Conservation (phyloP, 169 alveolate species). For the Cryptosporidium muris region DNA sequence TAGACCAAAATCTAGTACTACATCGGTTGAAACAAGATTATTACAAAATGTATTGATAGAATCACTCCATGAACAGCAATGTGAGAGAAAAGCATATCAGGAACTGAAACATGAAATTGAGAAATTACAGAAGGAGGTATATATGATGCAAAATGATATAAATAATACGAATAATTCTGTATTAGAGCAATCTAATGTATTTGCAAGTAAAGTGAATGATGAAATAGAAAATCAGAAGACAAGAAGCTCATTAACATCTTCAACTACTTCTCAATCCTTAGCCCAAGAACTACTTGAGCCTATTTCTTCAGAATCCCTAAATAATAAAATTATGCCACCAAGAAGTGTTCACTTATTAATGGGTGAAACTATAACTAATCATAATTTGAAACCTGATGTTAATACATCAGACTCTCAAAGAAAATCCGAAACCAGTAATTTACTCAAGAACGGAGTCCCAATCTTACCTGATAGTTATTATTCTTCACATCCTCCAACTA, state of each 20-base stretch:
- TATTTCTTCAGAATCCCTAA: neutral
- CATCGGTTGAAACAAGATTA: slow-evolving; percentile 10
- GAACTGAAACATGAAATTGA: slow-evolving; percentile 45
- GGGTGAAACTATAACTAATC: slow-evolving; percentile 52
- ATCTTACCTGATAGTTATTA: too few relatives aligned
- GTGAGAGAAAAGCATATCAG: slow-evolving; percentile 39
- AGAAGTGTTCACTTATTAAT: slow-evolving; percentile 62
- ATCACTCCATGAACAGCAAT: slow-evolving; percentile 38
- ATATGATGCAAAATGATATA: slow-evolving; percentile 62
- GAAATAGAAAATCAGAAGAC: neutral
- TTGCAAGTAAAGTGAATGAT: neutral
- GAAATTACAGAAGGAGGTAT: slow-evolving; percentile 59
- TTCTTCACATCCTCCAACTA: too few relatives aligned
- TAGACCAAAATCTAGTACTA: slow-evolving; percentile 54
- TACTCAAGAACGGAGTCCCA: too few relatives aligned
- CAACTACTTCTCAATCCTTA: slow-evolving; percentile 11
- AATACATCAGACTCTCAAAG: too few relatives aligned
- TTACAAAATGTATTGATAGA: slow-evolving; percentile 25
- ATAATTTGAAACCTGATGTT: neutral
- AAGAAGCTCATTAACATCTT: neutral
- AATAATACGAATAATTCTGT: neutral
- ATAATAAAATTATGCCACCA: slow-evolving; percentile 49
- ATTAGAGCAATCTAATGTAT: neutral
- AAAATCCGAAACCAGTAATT: too few relatives aligned
- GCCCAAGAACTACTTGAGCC: slow-evolving; percentile 53